Conservation (phyloP, 2,329 filamentous ascomycete genomes). For the Aphanocladium album region DNA sequence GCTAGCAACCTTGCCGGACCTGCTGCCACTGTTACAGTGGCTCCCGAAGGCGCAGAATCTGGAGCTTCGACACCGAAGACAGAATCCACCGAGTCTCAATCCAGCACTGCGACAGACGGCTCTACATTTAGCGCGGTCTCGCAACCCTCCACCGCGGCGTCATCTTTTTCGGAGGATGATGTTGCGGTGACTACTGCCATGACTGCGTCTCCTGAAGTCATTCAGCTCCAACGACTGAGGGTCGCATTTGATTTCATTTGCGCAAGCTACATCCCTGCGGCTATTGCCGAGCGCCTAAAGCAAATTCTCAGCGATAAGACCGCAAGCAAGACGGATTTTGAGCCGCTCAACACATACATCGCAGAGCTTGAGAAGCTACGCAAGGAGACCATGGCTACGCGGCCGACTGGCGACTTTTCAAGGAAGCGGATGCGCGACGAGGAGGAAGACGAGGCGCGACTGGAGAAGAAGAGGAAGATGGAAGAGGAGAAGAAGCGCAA, state of each 20-base stretch:
- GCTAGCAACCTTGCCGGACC: conserved; percentile 26
- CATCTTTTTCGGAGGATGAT: conserved; percentile 34
- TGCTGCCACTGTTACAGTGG: background rate
- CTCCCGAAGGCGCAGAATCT: conserved; percentile 20
- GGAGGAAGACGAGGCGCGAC: conserved; percentile 58
- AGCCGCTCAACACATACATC: conserved; percentile 65
- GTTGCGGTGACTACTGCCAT: conserved; percentile 38
- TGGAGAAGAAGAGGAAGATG: conserved; percentile 77
- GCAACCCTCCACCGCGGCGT: conserved; percentile 41
- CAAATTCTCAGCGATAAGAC: conserved; percentile 33
- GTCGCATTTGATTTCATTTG: conserved; percentile 62
- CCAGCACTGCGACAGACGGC: conserved; percentile 32
- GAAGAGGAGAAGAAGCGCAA: conserved; percentile 89
- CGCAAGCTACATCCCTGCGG: conserved; percentile 52
- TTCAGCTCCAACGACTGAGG: conserved; percentile 57
- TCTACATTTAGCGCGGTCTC: conserved; percentile 32
- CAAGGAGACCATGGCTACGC: conserved; percentile 63
- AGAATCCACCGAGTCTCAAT: conserved; percentile 37
- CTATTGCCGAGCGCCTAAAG: conserved; percentile 39
- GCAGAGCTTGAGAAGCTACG: conserved; percentile 60
- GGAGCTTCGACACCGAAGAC: conserved; percentile 23
- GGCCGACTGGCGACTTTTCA: conserved; percentile 65
- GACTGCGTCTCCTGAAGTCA: conserved; percentile 43
- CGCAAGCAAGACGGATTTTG: conserved; percentile 53
- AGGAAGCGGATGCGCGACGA: conserved; percentile 64